These are phyloP conservation scores for Termitomyces sp. DNA, from an alignment of 768 basidiomycete genomes.

Conservation along the genomic window DNA sequence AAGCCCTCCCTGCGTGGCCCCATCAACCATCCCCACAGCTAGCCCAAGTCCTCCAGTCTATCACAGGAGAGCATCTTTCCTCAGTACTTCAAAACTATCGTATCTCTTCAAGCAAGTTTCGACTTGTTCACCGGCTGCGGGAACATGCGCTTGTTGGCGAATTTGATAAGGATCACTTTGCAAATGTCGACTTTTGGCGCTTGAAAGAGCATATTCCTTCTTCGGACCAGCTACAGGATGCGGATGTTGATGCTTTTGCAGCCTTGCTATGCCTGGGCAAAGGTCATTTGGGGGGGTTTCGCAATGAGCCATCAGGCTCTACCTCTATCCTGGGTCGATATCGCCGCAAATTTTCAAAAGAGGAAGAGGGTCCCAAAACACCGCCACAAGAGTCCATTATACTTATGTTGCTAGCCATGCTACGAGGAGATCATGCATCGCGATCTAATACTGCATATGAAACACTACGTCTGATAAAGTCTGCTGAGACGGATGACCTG, in stretches of 20 bases:
- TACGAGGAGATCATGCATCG: conserved; percentile 42
- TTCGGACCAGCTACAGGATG: conserved; percentile 44
- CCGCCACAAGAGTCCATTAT: conserved; percentile 40
- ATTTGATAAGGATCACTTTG: conserved; percentile 41
- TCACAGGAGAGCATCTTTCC: conserved; percentile 43
- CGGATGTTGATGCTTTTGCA: conserved; percentile 71
- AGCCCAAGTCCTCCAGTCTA: conserved; percentile 34
- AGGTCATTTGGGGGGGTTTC: conserved; percentile 59
- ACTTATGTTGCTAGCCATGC: conserved; percentile 48
- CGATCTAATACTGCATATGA: conserved; percentile 55
- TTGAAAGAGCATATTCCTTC: conserved; percentile 73
- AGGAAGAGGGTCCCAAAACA: conserved; percentile 18
- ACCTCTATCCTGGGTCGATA: conserved; percentile 38
- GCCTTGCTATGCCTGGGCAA: conserved; percentile 51
- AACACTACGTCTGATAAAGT: conserved; percentile 56
- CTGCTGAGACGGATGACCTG: conserved; percentile 29
- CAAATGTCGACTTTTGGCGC: conserved; percentile 71
- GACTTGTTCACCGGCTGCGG: conserved; percentile 60
- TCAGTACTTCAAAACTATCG: conserved; percentile 49
- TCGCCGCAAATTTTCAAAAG: conserved; percentile 17
- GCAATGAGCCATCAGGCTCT: conserved; percentile 39
- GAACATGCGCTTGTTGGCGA: conserved; percentile 35
- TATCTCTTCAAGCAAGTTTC: conserved; percentile 73
- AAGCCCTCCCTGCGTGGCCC: conserved; percentile 75
- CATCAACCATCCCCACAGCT: conserved; percentile 48